Evolutionary conservation across 2,329 filamentous ascomycete genomes (phyloP).

Genomic region (Pseudogymnoascus sp.): DNA sequence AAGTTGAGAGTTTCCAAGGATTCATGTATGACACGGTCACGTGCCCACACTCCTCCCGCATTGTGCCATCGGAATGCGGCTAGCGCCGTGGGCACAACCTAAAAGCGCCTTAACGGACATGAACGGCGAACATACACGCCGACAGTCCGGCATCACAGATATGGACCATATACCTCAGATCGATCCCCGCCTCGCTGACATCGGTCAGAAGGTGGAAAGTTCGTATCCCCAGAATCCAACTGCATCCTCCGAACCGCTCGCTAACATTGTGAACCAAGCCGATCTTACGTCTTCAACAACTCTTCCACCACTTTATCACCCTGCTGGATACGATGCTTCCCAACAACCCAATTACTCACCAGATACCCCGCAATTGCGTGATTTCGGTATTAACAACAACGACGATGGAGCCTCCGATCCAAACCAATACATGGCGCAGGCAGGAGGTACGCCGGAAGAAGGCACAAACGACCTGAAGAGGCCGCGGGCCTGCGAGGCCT

Average conservation of each 20-base stretch:
- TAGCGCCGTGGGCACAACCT: neutral
- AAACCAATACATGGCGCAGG: constrained; percentile 15
- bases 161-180: constrained; percentile 8
- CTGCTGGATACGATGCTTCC: neutral
- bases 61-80: constrained; percentile 1
- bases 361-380: constrained; percentile 8
- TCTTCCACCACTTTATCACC: constrained; percentile 7
- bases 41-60: neutral
- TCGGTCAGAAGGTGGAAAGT: constrained; percentile 8
- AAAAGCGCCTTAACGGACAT: constrained; percentile 5
- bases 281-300: neutral
- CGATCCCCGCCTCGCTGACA: constrained; percentile 8
- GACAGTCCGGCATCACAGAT: constrained; percentile 5
- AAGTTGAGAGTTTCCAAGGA: neutral
- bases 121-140: constrained; percentile 8
- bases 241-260: neutral
- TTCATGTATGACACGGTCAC: neutral
- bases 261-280: constrained; percentile 4
- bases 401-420: constrained; percentile 3
- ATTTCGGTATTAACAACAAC: constrained; percentile 1
- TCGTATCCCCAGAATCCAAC: constrained; percentile 1
- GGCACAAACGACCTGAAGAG: constrained; percentile 26
- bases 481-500: constrained; percentile 36
- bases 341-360: constrained; percentile 1
- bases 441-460: constrained; percentile 15